Conservation (phyloP, 108 stramenopile genomes). For the Nitzschia inconspicua region DNA sequence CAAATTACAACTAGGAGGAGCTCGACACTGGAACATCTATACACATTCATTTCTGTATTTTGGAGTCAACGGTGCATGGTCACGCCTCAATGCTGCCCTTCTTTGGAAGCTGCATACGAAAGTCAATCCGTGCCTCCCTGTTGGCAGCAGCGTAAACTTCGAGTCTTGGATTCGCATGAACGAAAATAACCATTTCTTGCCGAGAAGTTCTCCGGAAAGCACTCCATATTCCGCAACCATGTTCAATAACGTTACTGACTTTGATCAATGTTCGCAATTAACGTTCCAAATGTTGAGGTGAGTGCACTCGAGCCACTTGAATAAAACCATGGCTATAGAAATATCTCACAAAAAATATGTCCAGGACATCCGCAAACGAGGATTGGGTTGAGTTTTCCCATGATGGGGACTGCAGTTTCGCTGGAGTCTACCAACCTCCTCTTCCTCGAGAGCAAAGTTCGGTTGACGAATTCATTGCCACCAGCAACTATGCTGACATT, state of each 20-base stretch:
- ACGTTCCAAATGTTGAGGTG: constrained; percentile 32
- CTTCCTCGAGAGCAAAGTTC: constrained; percentile 42
- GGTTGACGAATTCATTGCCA: constrained; percentile 67
- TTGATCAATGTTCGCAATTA: constrained; percentile 36
- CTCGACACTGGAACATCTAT: constrained; percentile 89
- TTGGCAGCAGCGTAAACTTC: constrained; percentile 25
- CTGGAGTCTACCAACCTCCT: constrained; percentile 86
- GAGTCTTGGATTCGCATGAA: constrained; percentile 42
- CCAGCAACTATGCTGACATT: constrained; percentile 60
- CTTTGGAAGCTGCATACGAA: constrained; percentile 23
- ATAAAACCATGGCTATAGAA: no score
- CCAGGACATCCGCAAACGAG: no score
- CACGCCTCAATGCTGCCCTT: constrained; percentile 46
- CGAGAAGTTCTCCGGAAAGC: constrained; percentile 11
- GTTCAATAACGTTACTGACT: constrained; percentile 45
- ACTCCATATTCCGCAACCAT: constrained; percentile 42
- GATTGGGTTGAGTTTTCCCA: constrained; percentile 78
- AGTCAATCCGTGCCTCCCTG: constrained; percentile 56
- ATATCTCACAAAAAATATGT: no score
- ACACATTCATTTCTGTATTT: constrained; percentile 88
- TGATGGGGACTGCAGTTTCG: constrained; percentile 75
- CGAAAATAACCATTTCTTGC: constrained; percentile 12
- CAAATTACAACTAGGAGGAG: constrained; percentile 87
- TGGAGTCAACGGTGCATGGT: constrained; percentile 69
- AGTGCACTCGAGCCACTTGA: no score